phyloP scores from a whole-genome alignment of 805 yeast genomes.

The Danielozyma ontarioensis region DNA sequence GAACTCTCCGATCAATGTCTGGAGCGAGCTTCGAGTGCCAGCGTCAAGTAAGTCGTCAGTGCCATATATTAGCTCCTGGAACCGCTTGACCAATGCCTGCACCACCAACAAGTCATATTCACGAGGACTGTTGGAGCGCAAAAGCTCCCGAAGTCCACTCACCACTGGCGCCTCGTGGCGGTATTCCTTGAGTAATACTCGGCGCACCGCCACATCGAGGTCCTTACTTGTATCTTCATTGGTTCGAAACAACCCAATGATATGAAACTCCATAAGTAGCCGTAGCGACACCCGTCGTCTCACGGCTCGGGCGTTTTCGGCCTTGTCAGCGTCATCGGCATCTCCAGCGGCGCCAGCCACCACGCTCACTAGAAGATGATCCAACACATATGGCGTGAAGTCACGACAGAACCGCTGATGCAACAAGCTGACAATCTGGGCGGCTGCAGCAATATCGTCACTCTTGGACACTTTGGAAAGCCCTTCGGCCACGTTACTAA shows the following conservation, averaged over 20 bases:
- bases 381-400: constrained; percentile 50
- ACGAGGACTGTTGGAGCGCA: no score
- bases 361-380: constrained; percentile 22
- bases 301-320: constrained; percentile 24
- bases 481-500: constrained; percentile 59
- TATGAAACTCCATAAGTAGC: constrained; percentile 52
- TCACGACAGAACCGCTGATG: constrained; percentile 91
- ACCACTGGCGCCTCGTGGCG: no score
- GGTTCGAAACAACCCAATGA: constrained; percentile 51
- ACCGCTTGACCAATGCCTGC: background rate
- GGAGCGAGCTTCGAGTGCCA: constrained; percentile 20
- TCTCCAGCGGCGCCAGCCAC: constrained; percentile 34
- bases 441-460: constrained; percentile 58
- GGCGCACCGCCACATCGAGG: no score
- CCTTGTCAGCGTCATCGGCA: constrained; percentile 40
- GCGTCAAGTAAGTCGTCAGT: constrained; percentile 15
- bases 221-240: constrained; percentile 37
- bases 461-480: constrained; percentile 45
- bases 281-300: constrained; percentile 46
- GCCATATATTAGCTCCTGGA: background rate
- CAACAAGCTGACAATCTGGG: constrained; percentile 63
- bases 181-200: no score
- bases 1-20: constrained; percentile 37
- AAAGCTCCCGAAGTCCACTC: no score
- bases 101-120: background rate